These are phyloP conservation scores for Dentipellis fragilis DNA, from an alignment of 768 basidiomycete species.

Conservation along the genomic window DNA sequence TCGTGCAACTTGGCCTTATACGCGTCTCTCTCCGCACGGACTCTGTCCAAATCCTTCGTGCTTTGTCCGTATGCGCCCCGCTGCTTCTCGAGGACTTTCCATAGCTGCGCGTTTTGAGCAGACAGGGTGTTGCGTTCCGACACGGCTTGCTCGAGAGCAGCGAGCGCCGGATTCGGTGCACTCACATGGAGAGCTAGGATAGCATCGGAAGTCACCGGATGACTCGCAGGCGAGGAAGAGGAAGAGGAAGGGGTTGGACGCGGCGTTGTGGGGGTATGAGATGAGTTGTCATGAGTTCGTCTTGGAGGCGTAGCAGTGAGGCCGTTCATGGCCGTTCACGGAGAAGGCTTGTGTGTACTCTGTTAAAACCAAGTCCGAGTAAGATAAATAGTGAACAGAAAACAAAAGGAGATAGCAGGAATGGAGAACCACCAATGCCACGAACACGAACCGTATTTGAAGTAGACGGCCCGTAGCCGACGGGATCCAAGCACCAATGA, in stretches of 20 bases:
- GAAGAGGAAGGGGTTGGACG: slow-evolving; percentile 19
- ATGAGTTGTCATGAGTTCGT: slow-evolving; percentile 9
- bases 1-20: slow-evolving; percentile 30
- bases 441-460: background rate
- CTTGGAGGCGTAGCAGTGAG: slow-evolving; percentile 7
- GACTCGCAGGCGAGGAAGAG: slow-evolving; percentile 20
- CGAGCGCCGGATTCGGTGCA: slow-evolving; percentile 39
- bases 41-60: slow-evolving; percentile 77
- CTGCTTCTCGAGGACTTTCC: slow-evolving; percentile 94
- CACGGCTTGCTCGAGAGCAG: slow-evolving; percentile 68
- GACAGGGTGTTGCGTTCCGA: slow-evolving; percentile 74
- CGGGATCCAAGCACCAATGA: background rate
- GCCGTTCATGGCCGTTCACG: slow-evolving; percentile 4
- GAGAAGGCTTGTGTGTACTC: no score
- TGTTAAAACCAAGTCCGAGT: no score
- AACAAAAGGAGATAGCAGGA: no score
- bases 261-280: slow-evolving; percentile 7
- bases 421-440: background rate
- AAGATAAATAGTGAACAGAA: no score
- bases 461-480: background rate
- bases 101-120: slow-evolving; percentile 81
- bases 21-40: slow-evolving; percentile 70
- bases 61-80: slow-evolving; percentile 71
- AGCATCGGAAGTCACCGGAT: slow-evolving; percentile 31
- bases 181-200: slow-evolving; percentile 46